These are phyloP conservation scores for Mentha longifolia DNA, from an alignment of 257 asterid genomes.

Conservation along the genomic window DNA sequence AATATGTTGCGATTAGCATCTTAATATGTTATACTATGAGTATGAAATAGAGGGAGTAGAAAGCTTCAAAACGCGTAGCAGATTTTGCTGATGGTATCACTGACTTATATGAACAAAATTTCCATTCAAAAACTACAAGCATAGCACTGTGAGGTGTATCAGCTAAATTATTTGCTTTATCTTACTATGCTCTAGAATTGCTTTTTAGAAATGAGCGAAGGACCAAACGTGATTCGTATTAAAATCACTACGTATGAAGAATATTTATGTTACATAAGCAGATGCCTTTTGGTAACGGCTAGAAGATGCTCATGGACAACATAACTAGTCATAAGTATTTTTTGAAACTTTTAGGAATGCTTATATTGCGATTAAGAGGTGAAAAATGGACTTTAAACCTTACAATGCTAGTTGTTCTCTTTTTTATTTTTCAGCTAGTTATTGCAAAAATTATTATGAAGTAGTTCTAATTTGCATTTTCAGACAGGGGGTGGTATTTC, in stretches of 20 bases:
- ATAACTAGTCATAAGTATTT: neutral
- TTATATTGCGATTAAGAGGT: neutral
- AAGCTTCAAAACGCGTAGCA: neutral
- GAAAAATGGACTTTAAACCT: too few species aligned
- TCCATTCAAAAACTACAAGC: too few species aligned
- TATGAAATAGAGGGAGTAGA: neutral
- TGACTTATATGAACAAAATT: neutral
- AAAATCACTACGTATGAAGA: neutral
- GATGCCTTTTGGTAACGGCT: too few species aligned
- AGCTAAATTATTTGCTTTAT: neutral
- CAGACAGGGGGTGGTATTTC: slow-evolving; percentile 98
- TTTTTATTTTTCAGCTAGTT: neutral
- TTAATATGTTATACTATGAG: neutral
- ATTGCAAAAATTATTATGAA: slow-evolving; percentile 15
- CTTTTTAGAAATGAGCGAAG: neutral
- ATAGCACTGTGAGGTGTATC: neutral
- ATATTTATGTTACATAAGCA: neutral
- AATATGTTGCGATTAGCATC: neutral
- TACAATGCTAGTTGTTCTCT: neutral
- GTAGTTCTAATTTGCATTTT: slow-evolving; percentile 55
- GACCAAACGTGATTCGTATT: neutral
- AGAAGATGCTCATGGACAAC: too few species aligned
- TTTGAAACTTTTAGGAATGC: neutral
- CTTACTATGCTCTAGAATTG: neutral
- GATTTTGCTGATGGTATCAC: neutral